These are phyloP conservation scores for Magnolia kwangsiensis DNA, from an alignment of 164 flowering plant species.

Conservation along the genomic window DNA sequence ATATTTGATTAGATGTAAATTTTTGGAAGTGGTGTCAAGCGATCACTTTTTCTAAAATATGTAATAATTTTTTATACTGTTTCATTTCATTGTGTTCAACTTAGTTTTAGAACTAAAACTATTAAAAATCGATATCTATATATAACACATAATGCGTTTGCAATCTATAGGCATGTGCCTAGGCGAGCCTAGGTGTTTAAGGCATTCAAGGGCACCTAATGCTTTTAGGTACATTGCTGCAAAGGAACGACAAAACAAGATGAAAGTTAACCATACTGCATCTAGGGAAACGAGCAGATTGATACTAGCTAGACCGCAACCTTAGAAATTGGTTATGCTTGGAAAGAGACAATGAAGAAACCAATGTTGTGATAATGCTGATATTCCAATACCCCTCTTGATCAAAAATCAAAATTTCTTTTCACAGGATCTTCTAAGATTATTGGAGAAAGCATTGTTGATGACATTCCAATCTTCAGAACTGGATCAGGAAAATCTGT, in stretches of 20 bases:
- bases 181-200: too few relatives aligned
- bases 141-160: too few relatives aligned
- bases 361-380: background rate
- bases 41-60: too few relatives aligned
- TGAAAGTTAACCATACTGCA: background rate
- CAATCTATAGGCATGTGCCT: too few relatives aligned
- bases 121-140: too few relatives aligned
- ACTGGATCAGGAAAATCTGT: slow-evolving; percentile 15
- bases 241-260: background rate
- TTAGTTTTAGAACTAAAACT: too few relatives aligned
- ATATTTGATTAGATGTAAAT: too few relatives aligned
- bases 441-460: background rate
- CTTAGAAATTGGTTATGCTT: background rate
- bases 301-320: background rate
- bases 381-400: background rate
- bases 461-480: slow-evolving; percentile 5
- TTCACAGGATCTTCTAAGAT: background rate
- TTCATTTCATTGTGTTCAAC: too few relatives aligned
- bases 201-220: too few relatives aligned
- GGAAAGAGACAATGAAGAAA: background rate
- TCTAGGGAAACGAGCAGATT: background rate
- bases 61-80: too few relatives aligned
- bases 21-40: too few relatives aligned
- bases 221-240: background rate
- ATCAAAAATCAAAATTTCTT: background rate